Conservation (phyloP, 1,284 basidiomycete species). For the Marasmius oreades region DNA sequence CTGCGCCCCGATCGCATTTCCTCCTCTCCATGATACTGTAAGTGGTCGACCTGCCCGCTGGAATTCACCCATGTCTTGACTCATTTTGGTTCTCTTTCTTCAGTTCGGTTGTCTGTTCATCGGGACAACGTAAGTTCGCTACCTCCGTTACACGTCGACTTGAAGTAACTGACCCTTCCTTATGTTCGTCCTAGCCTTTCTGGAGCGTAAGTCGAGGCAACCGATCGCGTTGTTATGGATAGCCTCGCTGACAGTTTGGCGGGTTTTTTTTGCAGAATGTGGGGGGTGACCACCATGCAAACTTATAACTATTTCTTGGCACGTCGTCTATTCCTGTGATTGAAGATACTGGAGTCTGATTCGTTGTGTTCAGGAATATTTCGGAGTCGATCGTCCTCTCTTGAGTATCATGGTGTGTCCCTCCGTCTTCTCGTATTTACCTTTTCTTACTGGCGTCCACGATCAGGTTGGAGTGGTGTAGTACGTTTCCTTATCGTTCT, state of each 20-base stretch:
- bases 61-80: no score
- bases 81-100: background rate
- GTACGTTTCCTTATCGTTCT: background rate
- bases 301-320: constrained; percentile 11
- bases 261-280: constrained; percentile 10
- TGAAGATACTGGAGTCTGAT: background rate
- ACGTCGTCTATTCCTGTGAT: background rate
- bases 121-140: constrained; percentile 10
- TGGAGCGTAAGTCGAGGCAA: constrained; percentile 5
- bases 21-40: constrained; percentile 12
- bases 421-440: background rate
- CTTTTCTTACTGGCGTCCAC: background rate
- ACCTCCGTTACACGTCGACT: background rate
- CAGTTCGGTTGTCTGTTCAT: constrained; percentile 13
- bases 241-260: no score
- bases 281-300: constrained; percentile 10
- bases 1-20: background rate
- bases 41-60: no score
- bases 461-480: constrained; percentile 10
- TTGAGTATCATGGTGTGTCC: constrained; percentile 1
- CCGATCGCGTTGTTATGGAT: background rate
- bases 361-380: background rate
- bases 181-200: constrained; percentile 2
- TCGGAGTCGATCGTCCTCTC: background rate
- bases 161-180: background rate